A percentile compares a stretch with the other conserved stretches of the same genome.
Conservation (phyloP, 352 stramenopile species). For the Lagenidium sp. region DNA sequence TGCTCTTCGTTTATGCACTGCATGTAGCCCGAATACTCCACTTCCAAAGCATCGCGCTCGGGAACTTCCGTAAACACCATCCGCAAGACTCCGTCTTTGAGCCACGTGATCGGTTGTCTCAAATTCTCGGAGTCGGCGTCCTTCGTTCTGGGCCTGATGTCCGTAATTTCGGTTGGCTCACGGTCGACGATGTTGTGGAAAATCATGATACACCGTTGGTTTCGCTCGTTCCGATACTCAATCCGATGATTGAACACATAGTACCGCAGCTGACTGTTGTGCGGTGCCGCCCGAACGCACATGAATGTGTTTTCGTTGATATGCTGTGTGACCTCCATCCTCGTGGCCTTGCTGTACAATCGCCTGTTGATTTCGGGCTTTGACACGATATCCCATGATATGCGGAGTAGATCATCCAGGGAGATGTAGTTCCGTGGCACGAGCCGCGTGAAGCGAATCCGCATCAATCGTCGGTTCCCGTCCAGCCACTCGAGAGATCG, state of each 20-base stretch:
- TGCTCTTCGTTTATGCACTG: constrained; percentile 24
- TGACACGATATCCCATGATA: constrained; percentile 1
- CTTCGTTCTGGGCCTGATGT: background rate
- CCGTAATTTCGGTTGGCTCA: too few relatives aligned
- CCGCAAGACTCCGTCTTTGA: constrained; percentile 5
- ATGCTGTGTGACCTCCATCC: background rate
- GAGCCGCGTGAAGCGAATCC: constrained; percentile 10
- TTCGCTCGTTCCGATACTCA: background rate
- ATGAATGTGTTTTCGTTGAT: constrained; percentile 8
- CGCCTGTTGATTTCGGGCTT: background rate
- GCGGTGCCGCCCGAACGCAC: background rate
- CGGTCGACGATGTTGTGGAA: constrained; percentile 4
- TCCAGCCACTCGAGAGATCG: constrained; percentile 6
- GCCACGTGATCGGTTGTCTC: background rate
- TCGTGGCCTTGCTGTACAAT: constrained; percentile 3
- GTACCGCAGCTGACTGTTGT: constrained; percentile 2
- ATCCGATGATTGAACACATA: constrained; percentile 1
- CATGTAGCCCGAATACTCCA: constrained; percentile 8
- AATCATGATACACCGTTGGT: background rate
- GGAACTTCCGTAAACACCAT: constrained; percentile 1
- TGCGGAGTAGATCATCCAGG: constrained; percentile 2
- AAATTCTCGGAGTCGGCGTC: background rate
- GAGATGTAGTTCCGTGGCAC: background rate
- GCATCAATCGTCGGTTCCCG: constrained; percentile 5
- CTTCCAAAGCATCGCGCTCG: background rate